phyloP scores from a whole-genome alignment of 2,329 filamentous ascomycete genomes.

The Chaetomium strumarium region DNA sequence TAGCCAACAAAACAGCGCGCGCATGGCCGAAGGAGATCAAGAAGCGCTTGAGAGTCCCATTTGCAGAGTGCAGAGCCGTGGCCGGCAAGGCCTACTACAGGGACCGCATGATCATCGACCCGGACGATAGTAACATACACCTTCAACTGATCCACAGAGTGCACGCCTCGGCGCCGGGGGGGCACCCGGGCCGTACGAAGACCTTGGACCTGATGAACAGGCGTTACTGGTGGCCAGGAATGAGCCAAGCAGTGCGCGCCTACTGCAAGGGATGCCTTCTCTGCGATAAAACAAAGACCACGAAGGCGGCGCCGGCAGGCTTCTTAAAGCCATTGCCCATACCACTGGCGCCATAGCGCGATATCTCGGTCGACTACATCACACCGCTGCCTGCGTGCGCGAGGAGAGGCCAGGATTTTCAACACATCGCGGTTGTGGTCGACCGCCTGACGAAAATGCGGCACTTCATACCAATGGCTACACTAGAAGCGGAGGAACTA shows the following conservation, averaged over 20 bases:
- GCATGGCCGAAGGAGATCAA: not conserved
- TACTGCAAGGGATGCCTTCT: not conserved
- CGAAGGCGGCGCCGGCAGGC: not conserved
- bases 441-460: not conserved
- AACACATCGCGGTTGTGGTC: not conserved
- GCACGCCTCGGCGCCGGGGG: not conserved
- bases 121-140: not conserved
- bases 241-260: not conserved
- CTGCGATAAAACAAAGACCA: not conserved
- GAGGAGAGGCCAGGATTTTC: not conserved
- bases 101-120: not conserved
- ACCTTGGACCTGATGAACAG: not conserved
- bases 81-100: not conserved
- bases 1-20: not conserved
- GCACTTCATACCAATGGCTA: not conserved
- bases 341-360: not conserved
- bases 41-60: not conserved
- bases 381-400: not conserved
- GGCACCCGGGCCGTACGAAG: not conserved
- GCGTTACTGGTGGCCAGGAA: not conserved
- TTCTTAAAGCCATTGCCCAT: not conserved
- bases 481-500: not conserved
- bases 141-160: not conserved
- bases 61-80: not conserved
- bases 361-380: not conserved